Evolutionary conservation across 1,284 basidiomycete species (phyloP), one percentile per base, ranked within the genome.

Genomic region (Blastosporella zonata): DNA sequence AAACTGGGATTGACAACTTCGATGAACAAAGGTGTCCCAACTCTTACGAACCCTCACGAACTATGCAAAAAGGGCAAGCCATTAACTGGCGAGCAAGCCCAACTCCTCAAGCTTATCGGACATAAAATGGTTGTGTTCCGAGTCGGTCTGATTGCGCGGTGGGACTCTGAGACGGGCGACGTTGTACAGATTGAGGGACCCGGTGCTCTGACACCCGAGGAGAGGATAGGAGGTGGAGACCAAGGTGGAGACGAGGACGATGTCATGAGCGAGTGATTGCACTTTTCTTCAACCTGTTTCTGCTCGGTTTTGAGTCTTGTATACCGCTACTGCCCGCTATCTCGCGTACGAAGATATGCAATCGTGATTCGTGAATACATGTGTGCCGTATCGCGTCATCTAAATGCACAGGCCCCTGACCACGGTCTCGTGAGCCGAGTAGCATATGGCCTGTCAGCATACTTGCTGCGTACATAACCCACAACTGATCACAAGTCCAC

Each of bases 1-100:
- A 88, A 90, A 65, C 79, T 98, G 23, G 97, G 97, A 9, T 74
- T 99, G 46, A 79, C 84, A 38, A 98, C 96, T 15, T 79, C 77
- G 47, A 81, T 99, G 72, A 81, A 87, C 55, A 82, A 81, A 56
- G 97, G 96, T 49, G 89, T 97, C 1, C 96, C 97, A 2, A 90
- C 87, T 3, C 72, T 99, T 47, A 80, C 83, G 41, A 77, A 74
- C 47, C 75, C 90, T n/a, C 94, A 96, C 65, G 78, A 80, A 42
- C 73, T 99, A 40, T 98, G 96, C 70, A 82, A 84, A 62, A 72
- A 89, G 66, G 95, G 93, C 37, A 87, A 93, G 59, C 72, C 71
- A 50, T 73, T 99, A 55, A 87, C 84, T 3, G 68, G 80, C 36
- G 93, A 97, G 67, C 90, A 97, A 72, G 84, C 93, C 41, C 87